Base-by-base conservation (phyloP, 1,139 yeast genomes). In the Hansenula sp. region DNA sequence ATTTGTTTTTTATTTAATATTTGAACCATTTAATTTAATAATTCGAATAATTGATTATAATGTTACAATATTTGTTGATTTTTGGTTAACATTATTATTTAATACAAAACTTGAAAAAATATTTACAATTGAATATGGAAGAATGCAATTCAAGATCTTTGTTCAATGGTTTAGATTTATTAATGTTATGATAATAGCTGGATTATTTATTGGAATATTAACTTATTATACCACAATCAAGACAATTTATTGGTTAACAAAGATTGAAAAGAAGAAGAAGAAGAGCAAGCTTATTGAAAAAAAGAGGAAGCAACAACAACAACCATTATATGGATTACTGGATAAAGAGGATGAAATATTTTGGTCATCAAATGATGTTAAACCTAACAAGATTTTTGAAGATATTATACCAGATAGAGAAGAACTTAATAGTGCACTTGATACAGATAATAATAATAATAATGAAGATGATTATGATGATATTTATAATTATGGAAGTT, bases 81-180 rank as follows among this genome's bases (percentile, higher is more conserved):
- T 53, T 7, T 45, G 54, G 45, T 41, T 53, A 1, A 14, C 22
- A 2, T 28, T 49, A 4, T 14, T 53, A 1, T 51, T 53, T 16
- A 40, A 44, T 24, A 49, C 53, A 0, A 38, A 34, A 28, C 14
- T 53, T 8, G 50, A 46, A 19, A 29, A 43, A 2, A 31, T 51
- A 1, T 17, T 49, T 12, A 42, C 33, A 0, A n/a, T 42, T 2
- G 49, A 50, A 21, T 43, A 50, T 34, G 49, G 50, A 1, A 25
- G 41, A 8, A 32, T 36, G 3, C 47, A 49, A 26, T 32, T 50
- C 21, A 45, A 42, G 14, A 35, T 52, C 4, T 18, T 48, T 12
- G 47, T 48, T 9, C 44, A 50, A 21, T 51, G 56, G 53, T 18
- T 52, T 1, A 44, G 52, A 29, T 49, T 45, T 36, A 29, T 52